A percentile compares a stretch with the other conserved stretches of the same genome.
Evolutionary conservation across 805 yeast genomes (phyloP).

Genomic region (Naumovozyma castellii): DNA sequence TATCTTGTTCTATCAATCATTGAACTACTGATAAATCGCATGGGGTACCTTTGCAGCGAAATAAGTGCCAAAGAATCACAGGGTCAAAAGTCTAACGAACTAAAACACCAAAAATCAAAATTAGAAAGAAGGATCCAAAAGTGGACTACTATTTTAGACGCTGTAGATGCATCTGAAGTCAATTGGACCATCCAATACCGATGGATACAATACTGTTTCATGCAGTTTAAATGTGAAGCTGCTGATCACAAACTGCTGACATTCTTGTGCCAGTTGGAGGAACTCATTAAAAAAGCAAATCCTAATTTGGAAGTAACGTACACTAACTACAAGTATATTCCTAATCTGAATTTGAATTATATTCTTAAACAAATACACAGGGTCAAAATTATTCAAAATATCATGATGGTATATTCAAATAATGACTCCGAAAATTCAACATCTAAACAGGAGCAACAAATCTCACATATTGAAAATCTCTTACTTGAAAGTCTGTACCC

Average conservation of each 20-base stretch:
- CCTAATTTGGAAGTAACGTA: conserved; percentile 30
- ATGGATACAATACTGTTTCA: conserved; percentile 42
- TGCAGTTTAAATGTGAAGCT: conserved; percentile 34
- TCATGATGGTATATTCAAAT: conserved; percentile 33
- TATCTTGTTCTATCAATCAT: conserved; percentile 30
- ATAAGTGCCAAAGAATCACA: conserved; percentile 24
- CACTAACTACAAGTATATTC: conserved; percentile 53
- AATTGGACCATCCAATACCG: conserved; percentile 29
- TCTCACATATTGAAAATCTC: conserved; percentile 34
- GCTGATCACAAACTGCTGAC: conserved; percentile 27
- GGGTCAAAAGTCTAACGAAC: conserved; percentile 25
- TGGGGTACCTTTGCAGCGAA: conserved; percentile 31
- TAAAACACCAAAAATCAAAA: conserved; percentile 35
- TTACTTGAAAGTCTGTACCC: conserved; percentile 28
- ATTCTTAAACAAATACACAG: conserved; percentile 60
- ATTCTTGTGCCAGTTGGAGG: conserved; percentile 19
- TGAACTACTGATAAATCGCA: conserved; percentile 39
- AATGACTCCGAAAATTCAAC: conserved; percentile 36
- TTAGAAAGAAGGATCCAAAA: conserved; percentile 36
- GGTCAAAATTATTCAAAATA: conserved; percentile 45
- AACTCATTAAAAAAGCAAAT: conserved; percentile 7
- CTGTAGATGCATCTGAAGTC: conserved; percentile 11
- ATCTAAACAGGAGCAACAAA: conserved; percentile 13
- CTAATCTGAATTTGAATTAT: conserved; percentile 31
- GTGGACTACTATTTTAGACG: conserved; percentile 40